Percentiles rank a stretch among this genome's conserved stretches.
Evolutionary conservation across 371 early-diverging fungal genomes (phyloP).

Genomic region (Sporodiniella umbellata): DNA sequence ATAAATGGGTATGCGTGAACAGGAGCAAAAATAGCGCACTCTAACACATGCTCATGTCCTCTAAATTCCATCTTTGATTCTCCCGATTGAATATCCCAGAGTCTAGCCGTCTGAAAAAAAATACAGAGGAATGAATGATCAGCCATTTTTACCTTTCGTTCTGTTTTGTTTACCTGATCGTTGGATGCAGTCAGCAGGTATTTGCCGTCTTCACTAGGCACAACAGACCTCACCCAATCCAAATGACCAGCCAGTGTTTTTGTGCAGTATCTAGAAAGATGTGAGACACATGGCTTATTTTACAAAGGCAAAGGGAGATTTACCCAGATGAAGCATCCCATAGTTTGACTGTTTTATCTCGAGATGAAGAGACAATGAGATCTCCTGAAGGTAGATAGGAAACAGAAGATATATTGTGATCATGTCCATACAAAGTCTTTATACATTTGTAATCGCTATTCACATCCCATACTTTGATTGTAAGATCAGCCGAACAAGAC

Average conservation of each 20-base stretch:
- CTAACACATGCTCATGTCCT: conserved; percentile 91
- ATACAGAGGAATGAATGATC: background rate
- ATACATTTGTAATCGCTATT: conserved; percentile 79
- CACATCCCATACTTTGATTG: conserved; percentile 85
- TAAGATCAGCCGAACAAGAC: conserved; percentile 84
- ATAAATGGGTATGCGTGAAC: conserved; percentile 53
- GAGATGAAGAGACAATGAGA: conserved; percentile 73
- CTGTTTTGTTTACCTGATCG: conserved; percentile 72
- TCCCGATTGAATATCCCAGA: conserved; percentile 74
- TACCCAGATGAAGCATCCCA: conserved; percentile 85
- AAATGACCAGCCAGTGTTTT: conserved; percentile 73
- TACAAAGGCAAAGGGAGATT: no score
- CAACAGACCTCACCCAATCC: conserved; percentile 82
- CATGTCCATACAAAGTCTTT: conserved; percentile 83
- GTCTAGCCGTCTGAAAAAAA: conserved; percentile 61
- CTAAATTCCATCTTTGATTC: conserved; percentile 71
- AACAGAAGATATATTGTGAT: conserved; percentile 83
- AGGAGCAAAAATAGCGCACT: conserved; percentile 81
- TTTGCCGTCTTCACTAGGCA: conserved; percentile 64
- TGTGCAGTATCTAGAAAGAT: conserved; percentile 81
- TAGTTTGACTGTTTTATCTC: conserved; percentile 82
- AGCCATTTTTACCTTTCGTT: background rate
- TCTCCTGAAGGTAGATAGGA: conserved; percentile 66
- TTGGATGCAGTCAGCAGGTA: conserved; percentile 71
- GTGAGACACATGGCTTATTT: no score